Evolutionary conservation across 306 rosid species (phyloP).

Genomic region (Dalbergia cochinchinensis): DNA sequence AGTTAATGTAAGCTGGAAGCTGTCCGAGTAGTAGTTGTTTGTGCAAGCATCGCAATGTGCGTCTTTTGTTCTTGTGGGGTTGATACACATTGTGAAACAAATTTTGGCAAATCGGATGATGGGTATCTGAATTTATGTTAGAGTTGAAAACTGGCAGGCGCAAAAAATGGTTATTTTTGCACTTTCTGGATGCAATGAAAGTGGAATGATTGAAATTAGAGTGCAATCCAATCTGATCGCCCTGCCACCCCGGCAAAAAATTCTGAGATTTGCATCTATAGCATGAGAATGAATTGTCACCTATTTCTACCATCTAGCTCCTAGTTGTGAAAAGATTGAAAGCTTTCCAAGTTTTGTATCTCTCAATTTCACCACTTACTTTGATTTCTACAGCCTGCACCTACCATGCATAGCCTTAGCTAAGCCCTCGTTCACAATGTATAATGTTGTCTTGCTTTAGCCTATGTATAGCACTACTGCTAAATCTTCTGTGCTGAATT

Average conservation of each 20-base stretch:
- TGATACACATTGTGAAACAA: too few species aligned
- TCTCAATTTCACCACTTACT: neutral
- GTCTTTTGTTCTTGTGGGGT: too few species aligned
- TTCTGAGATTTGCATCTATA: neutral
- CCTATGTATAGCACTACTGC: neutral
- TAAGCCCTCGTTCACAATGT: neutral
- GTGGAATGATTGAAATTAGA: neutral
- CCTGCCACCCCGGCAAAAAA: neutral
- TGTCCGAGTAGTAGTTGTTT: too few species aligned
- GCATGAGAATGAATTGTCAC: neutral
- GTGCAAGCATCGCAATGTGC: too few species aligned
- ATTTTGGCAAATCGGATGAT: too few species aligned
- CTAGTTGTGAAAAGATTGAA: neutral
- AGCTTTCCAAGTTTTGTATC: neutral
- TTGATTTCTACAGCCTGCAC: constrained; percentile 2
- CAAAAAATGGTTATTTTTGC: neutral
- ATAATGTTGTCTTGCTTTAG: neutral
- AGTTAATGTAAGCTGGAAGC: too few species aligned
- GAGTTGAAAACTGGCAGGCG: too few species aligned
- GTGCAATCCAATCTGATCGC: neutral
- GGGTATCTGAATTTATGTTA: too few species aligned
- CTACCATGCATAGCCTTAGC: neutral
- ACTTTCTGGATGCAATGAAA: neutral
- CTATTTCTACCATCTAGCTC: neutral
- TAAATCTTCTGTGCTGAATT: constrained; percentile 7